Evolutionary conservation across 164 flowering plant species (phyloP), one percentile per base, ranked within the genome.

Genomic region (Hamamelis virginiana): DNA sequence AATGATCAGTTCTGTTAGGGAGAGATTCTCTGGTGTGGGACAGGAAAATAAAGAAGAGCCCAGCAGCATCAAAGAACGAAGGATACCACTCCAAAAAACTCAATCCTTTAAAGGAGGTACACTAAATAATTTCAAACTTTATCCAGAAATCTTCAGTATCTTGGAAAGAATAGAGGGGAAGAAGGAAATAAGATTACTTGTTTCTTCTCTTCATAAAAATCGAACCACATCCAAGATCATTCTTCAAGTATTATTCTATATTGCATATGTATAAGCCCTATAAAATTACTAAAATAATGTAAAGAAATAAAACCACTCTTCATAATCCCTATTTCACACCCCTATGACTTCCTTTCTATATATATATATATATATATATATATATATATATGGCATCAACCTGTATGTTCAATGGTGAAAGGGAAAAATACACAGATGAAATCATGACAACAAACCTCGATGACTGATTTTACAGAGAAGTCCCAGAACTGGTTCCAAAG

Each of bases 401-500:
- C 41, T 6, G 41, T 33, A 33, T 33, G 41, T 6, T 33, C 41
- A 6, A 33, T 33, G 41, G 41, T 6, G 6, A 33, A 33, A 33
- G 41, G 41, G 41, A 2, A 33, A 61, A 61, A 38, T 28, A 18
- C 13, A 33, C 41, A 33, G 46, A 61, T 33, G 22, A 3, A 33
- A 11, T 16, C 21, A 51, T 52, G 63, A 19, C 18, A 8, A 58
- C 13, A 14, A n/a, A 68, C 64, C 26, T 44, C n/a, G 43, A 41
- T 44, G 28, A 33, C 46, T 23, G 21, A 9, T 52, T 59, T 80
- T 74, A 69, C 80, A 81, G 82, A 83, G 69, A 80, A 78, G 66
- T 11, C 66, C 16, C 83, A 71, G 70, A 83, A 75, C 80, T 85
- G 92, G 92, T 68, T 84, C 25, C 65, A 43, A 50, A 83, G 83